Evolutionary conservation across 306 rosid species (phyloP).

Genomic region (Citrullus amarus): DNA sequence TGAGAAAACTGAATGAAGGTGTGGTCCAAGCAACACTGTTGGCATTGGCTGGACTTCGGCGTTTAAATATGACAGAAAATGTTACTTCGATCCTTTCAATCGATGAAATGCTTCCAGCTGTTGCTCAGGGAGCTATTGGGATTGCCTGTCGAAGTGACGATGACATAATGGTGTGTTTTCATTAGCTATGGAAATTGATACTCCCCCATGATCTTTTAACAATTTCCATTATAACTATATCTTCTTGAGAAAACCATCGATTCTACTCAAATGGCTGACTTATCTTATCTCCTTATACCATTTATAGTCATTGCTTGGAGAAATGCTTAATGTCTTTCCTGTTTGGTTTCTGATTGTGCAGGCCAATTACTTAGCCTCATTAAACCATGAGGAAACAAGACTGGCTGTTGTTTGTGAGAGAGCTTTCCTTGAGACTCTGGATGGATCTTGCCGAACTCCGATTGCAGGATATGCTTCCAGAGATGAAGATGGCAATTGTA

Average conservation of each 20-base stretch:
- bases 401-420: constrained; percentile 75
- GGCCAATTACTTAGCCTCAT: constrained; percentile 59
- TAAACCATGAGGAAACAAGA: constrained; percentile 84
- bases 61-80: constrained; percentile 52
- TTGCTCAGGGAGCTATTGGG: constrained; percentile 64
- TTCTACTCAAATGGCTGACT: background rate
- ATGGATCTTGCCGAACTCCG: constrained; percentile 90
- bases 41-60: constrained; percentile 91
- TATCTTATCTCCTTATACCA: background rate
- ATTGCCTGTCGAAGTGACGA: constrained; percentile 52
- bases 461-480: constrained; percentile 79
- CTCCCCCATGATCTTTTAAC: background rate
- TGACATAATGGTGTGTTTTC: constrained; percentile 53
- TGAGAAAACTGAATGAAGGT: constrained; percentile 71
- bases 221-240: background rate
- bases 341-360: constrained; percentile 19
- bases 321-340: constrained; percentile 2
- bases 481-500: constrained; percentile 56
- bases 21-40: constrained; percentile 91
- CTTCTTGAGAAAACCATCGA: background rate
- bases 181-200: background rate
- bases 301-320: background rate
- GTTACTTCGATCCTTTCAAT: constrained; percentile 35
- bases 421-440: constrained; percentile 61
- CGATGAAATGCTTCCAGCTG: constrained; percentile 64